A percentile compares a stretch with the other conserved stretches of the same genome.
These are phyloP conservation scores for Blastomyces gilchristii DNA, from an alignment of 2,329 filamentous ascomycete species.

Conservation along the genomic window DNA sequence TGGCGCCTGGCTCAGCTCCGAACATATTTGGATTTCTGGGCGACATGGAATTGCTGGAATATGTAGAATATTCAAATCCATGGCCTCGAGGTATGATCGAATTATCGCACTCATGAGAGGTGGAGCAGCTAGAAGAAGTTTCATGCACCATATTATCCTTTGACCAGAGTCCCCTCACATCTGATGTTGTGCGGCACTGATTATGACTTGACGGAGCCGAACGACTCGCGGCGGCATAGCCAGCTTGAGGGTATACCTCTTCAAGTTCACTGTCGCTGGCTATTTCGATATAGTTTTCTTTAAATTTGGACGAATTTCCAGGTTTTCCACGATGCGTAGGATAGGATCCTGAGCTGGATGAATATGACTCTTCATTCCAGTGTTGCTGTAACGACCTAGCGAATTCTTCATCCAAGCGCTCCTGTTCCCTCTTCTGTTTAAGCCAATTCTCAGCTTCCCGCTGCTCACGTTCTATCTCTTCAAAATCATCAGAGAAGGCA, in stretches of 20 bases:
- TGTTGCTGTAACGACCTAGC: constrained; percentile 30
- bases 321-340: neutral
- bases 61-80: neutral
- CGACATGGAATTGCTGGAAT: neutral
- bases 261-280: constrained; percentile 13
- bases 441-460: constrained; percentile 25
- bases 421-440: constrained; percentile 24
- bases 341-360: neutral
- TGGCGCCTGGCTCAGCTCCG: neutral
- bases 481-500: constrained; percentile 21
- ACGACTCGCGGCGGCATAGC: neutral
- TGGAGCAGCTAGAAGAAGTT: neutral
- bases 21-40: neutral
- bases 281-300: constrained; percentile 10
- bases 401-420: constrained; percentile 30
- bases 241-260: neutral
- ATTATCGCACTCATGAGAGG: neutral
- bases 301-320: neutral
- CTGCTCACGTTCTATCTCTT: constrained; percentile 24
- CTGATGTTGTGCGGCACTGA: neutral
- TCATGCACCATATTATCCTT: neutral
- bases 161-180: neutral
- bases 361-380: constrained; percentile 16
- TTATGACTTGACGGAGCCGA: neutral
- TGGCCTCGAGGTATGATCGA: neutral